Percentiles rank a stretch among this genome's conserved stretches.
Evolutionary conservation across 768 basidiomycete genomes (phyloP).

Genomic region (Rhizopogon roseolus): DNA sequence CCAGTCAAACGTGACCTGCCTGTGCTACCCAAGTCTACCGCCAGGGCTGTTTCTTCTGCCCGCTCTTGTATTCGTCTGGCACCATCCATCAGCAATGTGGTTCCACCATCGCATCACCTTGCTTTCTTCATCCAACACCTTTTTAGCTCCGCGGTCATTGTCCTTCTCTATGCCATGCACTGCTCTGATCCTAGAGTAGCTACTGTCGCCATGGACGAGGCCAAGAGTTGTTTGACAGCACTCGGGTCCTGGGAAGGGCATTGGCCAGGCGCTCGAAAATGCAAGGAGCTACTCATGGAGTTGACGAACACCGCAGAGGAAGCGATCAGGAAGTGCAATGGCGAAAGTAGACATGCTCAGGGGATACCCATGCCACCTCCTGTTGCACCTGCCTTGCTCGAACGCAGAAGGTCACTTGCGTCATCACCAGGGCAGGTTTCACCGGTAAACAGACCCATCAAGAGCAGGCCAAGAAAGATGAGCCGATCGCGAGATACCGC

Average conservation of each 20-base stretch:
- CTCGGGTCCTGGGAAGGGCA: constrained; percentile 79
- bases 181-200: constrained; percentile 60
- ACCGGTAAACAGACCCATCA: constrained; percentile 43
- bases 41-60: constrained; percentile 79
- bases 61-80: constrained; percentile 83
- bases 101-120: constrained; percentile 81
- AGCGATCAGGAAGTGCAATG: constrained; percentile 41
- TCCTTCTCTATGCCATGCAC: constrained; percentile 84
- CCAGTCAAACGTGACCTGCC: constrained; percentile 73
- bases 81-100: constrained; percentile 77
- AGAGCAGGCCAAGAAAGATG: constrained; percentile 47
- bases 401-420: constrained; percentile 53
- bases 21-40: constrained; percentile 64
- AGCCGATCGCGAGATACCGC: constrained; percentile 58
- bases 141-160: constrained; percentile 85
- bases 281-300: constrained; percentile 74
- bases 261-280: constrained; percentile 87
- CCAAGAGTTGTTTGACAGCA: constrained; percentile 62
- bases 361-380: constrained; percentile 20
- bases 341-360: constrained; percentile 14
- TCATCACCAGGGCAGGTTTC: constrained; percentile 34
- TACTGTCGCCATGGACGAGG: constrained; percentile 79
- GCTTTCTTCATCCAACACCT: constrained; percentile 89
- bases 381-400: constrained; percentile 32
- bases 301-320: constrained; percentile 65